A percentile compares a stretch with the other conserved stretches of the same genome.
Evolutionary conservation across 2,329 filamentous ascomycete genomes (phyloP).

Genomic region (Aureobasidium sp.): DNA sequence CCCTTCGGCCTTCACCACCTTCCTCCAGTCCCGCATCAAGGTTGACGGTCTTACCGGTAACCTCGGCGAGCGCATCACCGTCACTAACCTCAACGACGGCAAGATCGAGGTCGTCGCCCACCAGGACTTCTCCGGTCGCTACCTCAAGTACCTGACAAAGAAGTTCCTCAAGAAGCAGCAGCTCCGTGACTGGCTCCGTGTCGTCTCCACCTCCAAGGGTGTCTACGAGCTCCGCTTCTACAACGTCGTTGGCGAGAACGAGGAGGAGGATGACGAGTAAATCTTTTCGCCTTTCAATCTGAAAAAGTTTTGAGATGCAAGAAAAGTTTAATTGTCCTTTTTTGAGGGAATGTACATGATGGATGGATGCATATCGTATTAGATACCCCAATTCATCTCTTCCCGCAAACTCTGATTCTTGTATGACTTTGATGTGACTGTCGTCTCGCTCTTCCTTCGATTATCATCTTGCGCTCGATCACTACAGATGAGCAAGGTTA

Average conservation of each 20-base stretch:
- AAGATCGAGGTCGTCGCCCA: slow-evolving; percentile 97
- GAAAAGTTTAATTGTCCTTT: background rate
- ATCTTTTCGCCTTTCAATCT: background rate
- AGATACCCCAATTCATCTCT: slow-evolving; percentile 9
- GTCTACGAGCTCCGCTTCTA: slow-evolving; percentile 99
- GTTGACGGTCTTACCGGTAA: slow-evolving; percentile 97
- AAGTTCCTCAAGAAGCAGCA: slow-evolving; percentile 99
- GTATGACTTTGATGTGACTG: no score
- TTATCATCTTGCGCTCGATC: no score
- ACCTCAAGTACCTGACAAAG: slow-evolving; percentile 99
- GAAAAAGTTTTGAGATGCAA: background rate
- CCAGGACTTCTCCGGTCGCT: slow-evolving; percentile 96
- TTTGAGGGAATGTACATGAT: background rate
- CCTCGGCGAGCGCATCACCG: slow-evolving; percentile 86
- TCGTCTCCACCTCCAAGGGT: slow-evolving; percentile 95
- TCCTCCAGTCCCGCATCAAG: slow-evolving; percentile 99
- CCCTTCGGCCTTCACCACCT: slow-evolving; percentile 97
- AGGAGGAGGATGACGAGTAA: slow-evolving; percentile 98
- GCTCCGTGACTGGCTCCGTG: slow-evolving; percentile 99
- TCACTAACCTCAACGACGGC: slow-evolving; percentile 86
- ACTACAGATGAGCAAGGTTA: background rate
- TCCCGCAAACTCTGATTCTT: background rate
- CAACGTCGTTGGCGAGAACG: slow-evolving; percentile 99
- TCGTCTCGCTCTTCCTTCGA: background rate
- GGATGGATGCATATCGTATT: background rate